These are phyloP conservation scores for Solanum boliviense DNA, from an alignment of 257 asterid genomes.

Conservation along the genomic window DNA sequence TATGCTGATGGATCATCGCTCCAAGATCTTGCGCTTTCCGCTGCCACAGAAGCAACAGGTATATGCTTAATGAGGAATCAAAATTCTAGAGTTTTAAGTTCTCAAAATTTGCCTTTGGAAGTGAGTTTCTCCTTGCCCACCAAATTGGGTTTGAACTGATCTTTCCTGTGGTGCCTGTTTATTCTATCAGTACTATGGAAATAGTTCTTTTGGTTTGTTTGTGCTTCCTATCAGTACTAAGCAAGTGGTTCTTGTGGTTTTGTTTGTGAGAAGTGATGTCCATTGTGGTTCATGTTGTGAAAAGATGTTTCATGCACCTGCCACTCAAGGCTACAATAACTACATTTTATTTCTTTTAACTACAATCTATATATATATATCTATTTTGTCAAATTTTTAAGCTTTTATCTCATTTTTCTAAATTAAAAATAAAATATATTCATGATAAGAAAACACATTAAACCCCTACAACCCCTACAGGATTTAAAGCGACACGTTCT, in stretches of 20 bases:
- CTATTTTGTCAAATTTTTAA: not conserved
- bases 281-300: not conserved
- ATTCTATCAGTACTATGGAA: not conserved
- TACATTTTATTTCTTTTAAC: not conserved
- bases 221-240: not conserved
- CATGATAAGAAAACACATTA: not conserved
- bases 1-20: not conserved
- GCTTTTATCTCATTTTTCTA: not conserved
- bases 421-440: no score
- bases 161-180: not conserved
- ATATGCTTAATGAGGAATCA: not conserved
- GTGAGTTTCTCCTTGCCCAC: not conserved
- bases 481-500: no score
- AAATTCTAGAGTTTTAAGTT: not conserved
- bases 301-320: not conserved
- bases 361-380: not conserved
- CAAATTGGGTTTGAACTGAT: not conserved
- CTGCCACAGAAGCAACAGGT: slow-evolving; percentile 16
- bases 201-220: not conserved
- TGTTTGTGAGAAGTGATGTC: not conserved
- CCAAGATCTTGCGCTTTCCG: slow-evolving; percentile 6
- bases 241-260: not conserved
- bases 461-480: no score
- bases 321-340: not conserved
- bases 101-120: not conserved